Evolutionary conservation across 2,329 filamentous ascomycete genomes (phyloP).

Genomic region (Botrytis pseudocinerea): DNA sequence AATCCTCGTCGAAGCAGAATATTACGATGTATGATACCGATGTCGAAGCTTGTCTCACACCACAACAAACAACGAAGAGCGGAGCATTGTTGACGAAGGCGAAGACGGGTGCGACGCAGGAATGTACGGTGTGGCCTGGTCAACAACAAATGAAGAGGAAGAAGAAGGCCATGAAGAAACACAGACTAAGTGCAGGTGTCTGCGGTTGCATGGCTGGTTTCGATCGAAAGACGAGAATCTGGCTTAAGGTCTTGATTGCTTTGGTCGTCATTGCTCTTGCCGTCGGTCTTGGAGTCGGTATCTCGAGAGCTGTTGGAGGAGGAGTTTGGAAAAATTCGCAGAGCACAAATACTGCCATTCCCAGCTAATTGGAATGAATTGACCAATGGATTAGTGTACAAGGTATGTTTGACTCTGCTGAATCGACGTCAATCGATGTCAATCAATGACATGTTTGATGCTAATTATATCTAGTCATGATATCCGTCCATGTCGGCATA

Average conservation of each 20-base stretch:
- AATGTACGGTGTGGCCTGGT: constrained; percentile 61
- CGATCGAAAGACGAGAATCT: constrained; percentile 55
- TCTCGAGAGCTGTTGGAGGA: constrained; percentile 62
- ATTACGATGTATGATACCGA: constrained; percentile 31
- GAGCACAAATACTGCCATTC: constrained; percentile 27
- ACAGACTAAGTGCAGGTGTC: constrained; percentile 52
- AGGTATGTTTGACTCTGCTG: constrained; percentile 12
- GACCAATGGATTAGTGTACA: neutral
- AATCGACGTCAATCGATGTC: neutral
- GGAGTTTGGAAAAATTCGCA: constrained; percentile 53
- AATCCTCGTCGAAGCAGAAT: constrained; percentile 32
- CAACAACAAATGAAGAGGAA: constrained; percentile 61
- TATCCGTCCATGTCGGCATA: neutral
- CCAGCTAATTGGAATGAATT: neutral
- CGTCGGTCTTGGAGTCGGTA: constrained; percentile 58
- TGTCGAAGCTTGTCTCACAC: constrained; percentile 29
- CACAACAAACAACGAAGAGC: constrained; percentile 21
- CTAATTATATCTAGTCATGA: constrained; percentile 6
- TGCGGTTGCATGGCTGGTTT: constrained; percentile 56
- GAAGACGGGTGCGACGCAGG: constrained; percentile 32
- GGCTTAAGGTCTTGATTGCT: constrained; percentile 55
- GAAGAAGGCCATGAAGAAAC: constrained; percentile 57
- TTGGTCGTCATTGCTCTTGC: constrained; percentile 55
- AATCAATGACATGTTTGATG: neutral
- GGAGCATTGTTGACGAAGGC: neutral